A percentile compares a stretch with the other conserved stretches of the same genome.
These are phyloP conservation scores for Chloranthus sessilifolius DNA, from an alignment of 164 flowering plant genomes.

Conservation along the genomic window DNA sequence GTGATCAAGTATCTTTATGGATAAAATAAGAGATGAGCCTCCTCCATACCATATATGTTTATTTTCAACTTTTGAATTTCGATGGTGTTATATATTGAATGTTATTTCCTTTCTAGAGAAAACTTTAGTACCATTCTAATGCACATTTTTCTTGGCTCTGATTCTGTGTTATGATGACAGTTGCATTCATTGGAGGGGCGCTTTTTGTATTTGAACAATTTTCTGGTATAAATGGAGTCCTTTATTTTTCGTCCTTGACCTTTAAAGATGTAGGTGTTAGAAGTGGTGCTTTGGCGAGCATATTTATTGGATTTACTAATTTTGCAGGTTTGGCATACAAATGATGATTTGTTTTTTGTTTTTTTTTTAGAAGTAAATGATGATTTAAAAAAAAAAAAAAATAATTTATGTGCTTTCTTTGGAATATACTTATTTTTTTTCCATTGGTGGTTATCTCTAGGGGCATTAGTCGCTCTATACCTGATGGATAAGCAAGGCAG, in stretches of 20 bases:
- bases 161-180: slow-evolving; percentile 47
- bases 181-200: slow-evolving; percentile 68
- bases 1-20: too few species aligned
- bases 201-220: slow-evolving; percentile 82
- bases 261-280: slow-evolving; percentile 71
- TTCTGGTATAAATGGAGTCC: slow-evolving; percentile 87
- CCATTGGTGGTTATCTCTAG: slow-evolving; percentile 29
- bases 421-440: slow-evolving; percentile 8
- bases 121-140: too few species aligned
- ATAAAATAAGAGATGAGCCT: too few species aligned
- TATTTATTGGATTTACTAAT: slow-evolving; percentile 64
- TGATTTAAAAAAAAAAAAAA: too few species aligned
- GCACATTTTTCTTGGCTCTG: too few species aligned
- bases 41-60: too few species aligned
- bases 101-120: neutral
- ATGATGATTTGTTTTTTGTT: neutral
- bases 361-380: too few species aligned
- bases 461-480: slow-evolving; percentile 58
- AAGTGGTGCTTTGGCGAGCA: slow-evolving; percentile 58
- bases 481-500: slow-evolving; percentile 79
- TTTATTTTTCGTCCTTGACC: slow-evolving; percentile 79
- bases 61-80: too few species aligned
- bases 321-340: slow-evolving; percentile 54
- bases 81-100: neutral
- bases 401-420: slow-evolving; percentile 3